These are phyloP conservation scores for Didymella pinodella DNA, from an alignment of 2,329 filamentous ascomycete genomes.

Conservation along the genomic window DNA sequence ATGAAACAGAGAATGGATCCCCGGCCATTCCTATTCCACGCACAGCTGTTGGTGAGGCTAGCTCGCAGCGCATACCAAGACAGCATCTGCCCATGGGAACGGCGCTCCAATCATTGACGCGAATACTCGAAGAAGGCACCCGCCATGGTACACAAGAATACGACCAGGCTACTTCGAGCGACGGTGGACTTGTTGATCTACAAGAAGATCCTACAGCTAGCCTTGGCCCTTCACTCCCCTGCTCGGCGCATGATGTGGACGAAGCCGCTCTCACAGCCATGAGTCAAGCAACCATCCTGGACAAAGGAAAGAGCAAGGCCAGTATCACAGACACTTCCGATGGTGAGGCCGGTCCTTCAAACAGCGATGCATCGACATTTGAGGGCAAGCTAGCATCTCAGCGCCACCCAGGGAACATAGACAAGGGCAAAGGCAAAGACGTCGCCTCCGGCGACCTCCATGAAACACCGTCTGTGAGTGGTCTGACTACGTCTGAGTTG, in stretches of 20 bases:
- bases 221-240: neutral
- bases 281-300: neutral
- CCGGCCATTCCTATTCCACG: neutral
- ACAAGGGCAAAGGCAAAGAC: slow-evolving; percentile 1
- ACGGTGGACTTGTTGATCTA: neutral
- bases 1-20: neutral
- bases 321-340: neutral
- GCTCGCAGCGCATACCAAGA: neutral
- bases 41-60: neutral
- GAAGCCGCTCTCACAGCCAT: neutral
- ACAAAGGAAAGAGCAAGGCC: neutral
- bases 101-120: neutral
- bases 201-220: neutral
- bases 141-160: neutral
- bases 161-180: neutral
- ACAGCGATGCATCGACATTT: neutral
- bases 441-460: neutral
- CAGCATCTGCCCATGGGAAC: neutral
- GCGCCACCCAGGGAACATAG: neutral
- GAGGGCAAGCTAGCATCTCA: neutral
- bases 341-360: neutral
- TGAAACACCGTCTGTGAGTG: neutral
- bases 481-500: neutral
- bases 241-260: neutral
- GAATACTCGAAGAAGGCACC: neutral